These are phyloP conservation scores for Alloteropsis angusta DNA, from an alignment of 202 grass and related monocot genomes.

Conservation along the genomic window DNA sequence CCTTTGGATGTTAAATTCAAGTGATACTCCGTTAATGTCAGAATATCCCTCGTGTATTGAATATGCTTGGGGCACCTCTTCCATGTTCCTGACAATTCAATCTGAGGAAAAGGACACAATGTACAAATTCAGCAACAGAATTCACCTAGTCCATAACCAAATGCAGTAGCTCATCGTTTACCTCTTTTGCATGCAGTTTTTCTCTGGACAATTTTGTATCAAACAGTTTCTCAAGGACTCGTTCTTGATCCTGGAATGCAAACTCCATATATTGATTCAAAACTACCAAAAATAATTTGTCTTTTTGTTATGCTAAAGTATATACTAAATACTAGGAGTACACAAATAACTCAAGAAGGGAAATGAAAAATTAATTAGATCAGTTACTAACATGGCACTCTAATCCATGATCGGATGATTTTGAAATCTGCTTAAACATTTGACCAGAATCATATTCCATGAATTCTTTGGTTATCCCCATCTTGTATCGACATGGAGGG, in stretches of 20 bases:
- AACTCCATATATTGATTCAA: not conserved
- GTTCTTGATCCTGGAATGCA: constrained; percentile 34
- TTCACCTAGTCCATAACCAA: not conserved
- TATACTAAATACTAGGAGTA: not conserved
- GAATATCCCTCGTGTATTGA: constrained; percentile 36
- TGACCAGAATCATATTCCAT: constrained; percentile 30
- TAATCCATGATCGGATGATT: not conserved
- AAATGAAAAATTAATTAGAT: not conserved
- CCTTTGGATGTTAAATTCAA: constrained; percentile 58
- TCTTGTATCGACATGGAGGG: constrained; percentile 37
- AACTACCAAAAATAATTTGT: not conserved
- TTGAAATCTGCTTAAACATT: constrained; percentile 2
- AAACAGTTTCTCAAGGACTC: constrained; percentile 37
- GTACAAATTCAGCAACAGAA: not conserved
- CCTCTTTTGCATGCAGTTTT: constrained; percentile 47
- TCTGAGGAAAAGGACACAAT: not conserved
- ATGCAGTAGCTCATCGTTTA: constrained; percentile 7
- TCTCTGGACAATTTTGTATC: constrained; percentile 16
- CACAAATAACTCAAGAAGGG: not conserved
- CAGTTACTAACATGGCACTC: constrained; percentile 34
- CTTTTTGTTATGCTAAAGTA: not conserved
- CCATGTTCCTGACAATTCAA: constrained; percentile 30
- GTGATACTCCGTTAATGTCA: constrained; percentile 44
- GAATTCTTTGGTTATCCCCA: constrained; percentile 39
- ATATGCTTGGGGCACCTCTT: constrained; percentile 44